Evolutionary conservation across 1,139 yeast species (phyloP), one percentile per base, ranked within the genome.

Genomic region (Chernovozyma sophiae-reginae): DNA sequence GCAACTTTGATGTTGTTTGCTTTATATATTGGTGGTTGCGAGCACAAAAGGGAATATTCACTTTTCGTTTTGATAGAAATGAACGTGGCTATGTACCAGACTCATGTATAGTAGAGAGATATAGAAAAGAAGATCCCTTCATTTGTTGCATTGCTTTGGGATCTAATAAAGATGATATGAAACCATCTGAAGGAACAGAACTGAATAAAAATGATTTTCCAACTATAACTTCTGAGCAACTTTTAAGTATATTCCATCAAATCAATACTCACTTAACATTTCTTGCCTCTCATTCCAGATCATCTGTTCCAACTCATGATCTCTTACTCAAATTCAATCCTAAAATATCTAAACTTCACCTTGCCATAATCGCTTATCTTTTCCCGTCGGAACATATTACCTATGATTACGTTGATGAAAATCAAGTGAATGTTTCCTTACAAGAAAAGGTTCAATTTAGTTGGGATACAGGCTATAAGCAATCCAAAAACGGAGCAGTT

Each of bases 351-450:
- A 43, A 45, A 6, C 42, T 55, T 14, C 95, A 86, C 53, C 68
- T 85, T 31, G 86, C 95, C 1, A 67, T 70, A 39, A 70, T 89
- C 31, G 74, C 71, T 34, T 71, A 62, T n/a, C 53, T 90, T 3
- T 55, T 85, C 11, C 95, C 96, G 0, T 63, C 72, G 17, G 90
- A 82, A 34, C 76, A 85, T 15, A 63, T 79, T 3, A 79, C 81
- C 47, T 69, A 53, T 39, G 86, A 77, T 35, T 89, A 86, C 54
- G 80, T 85, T 27, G 90, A 84, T 51, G 86, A 80, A 52, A 79
- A 81, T 49, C 86, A 82, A 46, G 60, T 82, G 23, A 48, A 53
- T 43, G 49, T 64, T 8, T 55, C 60, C 8, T 55, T 62, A 39
- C 49, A 52, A 4, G 69, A 65, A 34, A 57, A 58, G 26, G 61